Base-by-base conservation (phyloP, 1,284 basidiomycete genomes). In the Singerocomus inundabilis region DNA sequence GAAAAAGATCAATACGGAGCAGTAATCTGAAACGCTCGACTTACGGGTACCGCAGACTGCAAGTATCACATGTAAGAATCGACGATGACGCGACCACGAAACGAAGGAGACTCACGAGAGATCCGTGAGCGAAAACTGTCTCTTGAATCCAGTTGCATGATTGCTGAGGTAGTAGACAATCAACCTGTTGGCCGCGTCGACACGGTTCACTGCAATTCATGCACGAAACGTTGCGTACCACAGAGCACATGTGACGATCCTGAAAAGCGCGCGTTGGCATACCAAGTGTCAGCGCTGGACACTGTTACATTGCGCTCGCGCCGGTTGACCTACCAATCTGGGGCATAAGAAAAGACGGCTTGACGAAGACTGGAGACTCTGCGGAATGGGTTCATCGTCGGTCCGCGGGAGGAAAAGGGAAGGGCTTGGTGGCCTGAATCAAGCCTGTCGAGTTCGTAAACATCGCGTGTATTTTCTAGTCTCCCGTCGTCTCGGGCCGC, bases 101-200 rank as follows among this genome's bases (percentile, higher is more conserved):
- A 18, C 2, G 16, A 30, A 28, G 16, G 38, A 25, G 32, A 64
- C 77, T 52, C 51, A 81, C 63, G 82, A 80, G 5, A 74, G 75
- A 58, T 89, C 85, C 15, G 70, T 69, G 13, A 89, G 70, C 1
- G 82, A 84, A 66, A 89, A 89, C 36, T 85, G 78, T 36, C 88
- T 71, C 60, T 84, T 81, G 69, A 83, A 88, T 1, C 87, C 88
- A 12, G 74, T 61, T 2, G 81, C 70, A 7, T 75, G 67, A 53
- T 81, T 74, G 51, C 80, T 72, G 24, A 87, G 61, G 1, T 76
- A 69, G 48, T 73, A 72, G 48, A 82, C 73, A 15, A 75, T 61
- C 15, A 67, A 69, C 62, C 66, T 67, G 48, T 1, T 4, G 21
- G 37, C n/a, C 10, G n/a, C 31, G 13, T 48, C 30, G 11, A 25